Conservation (phyloP, 768 basidiomycete genomes). For the Baorangia bicolor region DNA sequence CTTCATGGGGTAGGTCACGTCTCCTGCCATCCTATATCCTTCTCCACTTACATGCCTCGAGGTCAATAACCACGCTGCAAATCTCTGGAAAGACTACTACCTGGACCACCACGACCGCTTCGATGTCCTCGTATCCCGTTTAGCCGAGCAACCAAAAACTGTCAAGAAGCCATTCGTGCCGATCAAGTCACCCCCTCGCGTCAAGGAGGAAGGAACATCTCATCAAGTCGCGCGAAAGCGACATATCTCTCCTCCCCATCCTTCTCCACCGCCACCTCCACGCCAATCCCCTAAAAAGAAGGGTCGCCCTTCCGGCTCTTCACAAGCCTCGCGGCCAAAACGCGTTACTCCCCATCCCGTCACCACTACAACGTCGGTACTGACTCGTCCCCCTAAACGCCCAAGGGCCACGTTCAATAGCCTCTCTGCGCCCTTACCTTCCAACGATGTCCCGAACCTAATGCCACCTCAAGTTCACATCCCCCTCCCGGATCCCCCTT, state of each 20-base stretch:
- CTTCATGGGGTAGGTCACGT: conserved; percentile 57
- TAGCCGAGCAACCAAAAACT: conserved; percentile 26
- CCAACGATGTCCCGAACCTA: conserved; percentile 42
- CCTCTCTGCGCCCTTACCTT: conserved; percentile 44
- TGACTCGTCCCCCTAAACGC: conserved; percentile 31
- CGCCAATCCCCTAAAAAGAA: conserved; percentile 27
- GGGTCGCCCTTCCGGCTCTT: conserved; percentile 21
- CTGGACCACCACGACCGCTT: conserved; percentile 65
- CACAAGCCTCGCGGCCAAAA: conserved; percentile 27
- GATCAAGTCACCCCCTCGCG: conserved; percentile 5
- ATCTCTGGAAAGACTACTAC: conserved; percentile 80
- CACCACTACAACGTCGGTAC: conserved; percentile 20
- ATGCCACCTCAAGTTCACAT: conserved; percentile 63
- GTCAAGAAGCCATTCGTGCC: conserved; percentile 30
- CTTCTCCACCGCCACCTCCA: conserved; percentile 14
- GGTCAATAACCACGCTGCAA: conserved; percentile 50
- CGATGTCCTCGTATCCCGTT: conserved; percentile 38
- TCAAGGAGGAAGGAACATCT: conserved; percentile 14
- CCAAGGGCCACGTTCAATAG: conserved; percentile 55
- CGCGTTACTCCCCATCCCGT: conserved; percentile 17
- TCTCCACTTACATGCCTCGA: conserved; percentile 17
- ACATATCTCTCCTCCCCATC: conserved; percentile 19
- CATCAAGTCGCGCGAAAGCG: conserved; percentile 39
- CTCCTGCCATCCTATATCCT: neutral
- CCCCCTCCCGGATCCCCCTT: conserved; percentile 60